Evolutionary conservation across 305 asterid genomes (phyloP).

Genomic region (Solanum hybrid): DNA sequence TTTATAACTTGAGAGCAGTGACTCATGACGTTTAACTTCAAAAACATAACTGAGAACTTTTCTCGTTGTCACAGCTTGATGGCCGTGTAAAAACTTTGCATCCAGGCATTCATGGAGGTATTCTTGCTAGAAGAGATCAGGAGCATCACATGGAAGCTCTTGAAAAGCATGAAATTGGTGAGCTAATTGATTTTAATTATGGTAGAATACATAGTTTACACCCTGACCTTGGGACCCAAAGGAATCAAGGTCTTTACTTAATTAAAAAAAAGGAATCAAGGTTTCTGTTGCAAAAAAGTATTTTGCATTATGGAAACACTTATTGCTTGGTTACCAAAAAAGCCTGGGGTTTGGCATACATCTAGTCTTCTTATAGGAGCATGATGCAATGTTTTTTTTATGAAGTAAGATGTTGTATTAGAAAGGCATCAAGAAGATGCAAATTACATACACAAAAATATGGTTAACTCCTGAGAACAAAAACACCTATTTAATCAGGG

Average conservation of each 20-base stretch:
- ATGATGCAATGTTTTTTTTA: neutral
- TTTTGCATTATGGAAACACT: neutral
- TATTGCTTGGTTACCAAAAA: neutral
- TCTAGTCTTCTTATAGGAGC: neutral
- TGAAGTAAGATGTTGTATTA: too few species aligned
- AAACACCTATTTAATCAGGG: too few species aligned
- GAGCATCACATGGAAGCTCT: conserved; percentile 91
- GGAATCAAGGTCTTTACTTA: neutral
- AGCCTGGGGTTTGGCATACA: neutral
- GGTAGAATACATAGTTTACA: neutral
- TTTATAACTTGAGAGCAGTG: neutral
- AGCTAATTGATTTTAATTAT: conserved; percentile 5
- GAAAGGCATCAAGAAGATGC: too few species aligned
- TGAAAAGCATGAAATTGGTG: conserved; percentile 72
- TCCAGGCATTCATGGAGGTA: conserved; percentile 89
- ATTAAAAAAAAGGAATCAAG: neutral
- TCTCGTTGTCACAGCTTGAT: conserved; percentile 49
- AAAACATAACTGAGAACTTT: neutral
- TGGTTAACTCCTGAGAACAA: too few species aligned
- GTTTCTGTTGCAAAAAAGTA: neutral
- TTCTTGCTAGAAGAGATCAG: conserved; percentile 92
- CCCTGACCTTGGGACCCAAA: neutral
- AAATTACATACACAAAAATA: too few species aligned
- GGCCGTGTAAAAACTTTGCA: conserved; percentile 98
- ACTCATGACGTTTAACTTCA: neutral